Conservation (phyloP, 495 filamentous ascomycete genomes). For the Hypoxylon rickii region DNA sequence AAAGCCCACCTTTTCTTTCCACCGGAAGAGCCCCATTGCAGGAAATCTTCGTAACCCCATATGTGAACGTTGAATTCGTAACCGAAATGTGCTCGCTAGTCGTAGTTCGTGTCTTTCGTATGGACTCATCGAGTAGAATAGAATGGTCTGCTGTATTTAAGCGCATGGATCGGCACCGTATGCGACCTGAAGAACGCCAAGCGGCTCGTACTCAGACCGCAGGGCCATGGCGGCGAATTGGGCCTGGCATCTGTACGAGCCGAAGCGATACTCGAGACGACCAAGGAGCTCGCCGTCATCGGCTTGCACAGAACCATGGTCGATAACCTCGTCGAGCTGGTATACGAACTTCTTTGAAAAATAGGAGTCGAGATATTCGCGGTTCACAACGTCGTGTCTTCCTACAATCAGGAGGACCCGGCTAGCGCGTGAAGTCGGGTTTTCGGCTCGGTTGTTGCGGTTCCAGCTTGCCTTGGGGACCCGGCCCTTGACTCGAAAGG, state of each 20-base stretch:
- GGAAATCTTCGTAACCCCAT: too few relatives aligned
- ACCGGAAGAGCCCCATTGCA: too few relatives aligned
- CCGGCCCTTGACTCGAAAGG: neutral
- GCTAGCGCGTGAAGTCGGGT: neutral
- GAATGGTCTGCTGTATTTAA: neutral
- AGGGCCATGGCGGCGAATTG: neutral
- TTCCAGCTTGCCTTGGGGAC: neutral
- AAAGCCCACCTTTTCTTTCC: too few relatives aligned
- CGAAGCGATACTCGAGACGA: neutral
- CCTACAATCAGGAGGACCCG: neutral
- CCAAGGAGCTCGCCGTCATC: neutral
- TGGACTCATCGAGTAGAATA: too few relatives aligned
- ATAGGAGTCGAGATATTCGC: neutral
- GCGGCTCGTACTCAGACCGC: neutral
- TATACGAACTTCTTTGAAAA: neutral
- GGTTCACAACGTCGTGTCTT: neutral
- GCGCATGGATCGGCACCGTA: neutral
- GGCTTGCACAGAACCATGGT: neutral
- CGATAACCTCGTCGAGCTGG: neutral
- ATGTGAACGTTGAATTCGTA: too few relatives aligned
- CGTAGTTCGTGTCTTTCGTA: too few relatives aligned
- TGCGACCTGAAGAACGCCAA: neutral
- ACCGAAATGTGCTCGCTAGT: too few relatives aligned
- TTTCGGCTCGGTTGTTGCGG: neutral
- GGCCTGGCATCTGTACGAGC: neutral